These are phyloP conservation scores for Psilocybe cyanescens DNA, from an alignment of 768 basidiomycete species.

Conservation along the genomic window DNA sequence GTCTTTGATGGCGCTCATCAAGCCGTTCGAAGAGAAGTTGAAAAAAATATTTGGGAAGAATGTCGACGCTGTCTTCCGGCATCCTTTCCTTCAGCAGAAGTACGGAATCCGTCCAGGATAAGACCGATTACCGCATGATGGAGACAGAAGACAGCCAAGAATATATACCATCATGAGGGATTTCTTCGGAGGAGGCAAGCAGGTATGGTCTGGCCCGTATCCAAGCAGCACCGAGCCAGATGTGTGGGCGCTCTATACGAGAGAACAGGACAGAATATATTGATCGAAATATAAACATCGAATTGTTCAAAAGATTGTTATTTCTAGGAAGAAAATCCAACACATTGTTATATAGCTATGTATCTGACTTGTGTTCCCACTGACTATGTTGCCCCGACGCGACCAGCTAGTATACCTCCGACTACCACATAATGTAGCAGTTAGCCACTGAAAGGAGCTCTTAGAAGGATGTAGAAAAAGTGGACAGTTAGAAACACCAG, in stretches of 20 bases:
- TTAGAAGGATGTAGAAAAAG: too few species aligned
- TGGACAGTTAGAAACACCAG: too few species aligned
- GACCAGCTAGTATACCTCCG: too few species aligned
- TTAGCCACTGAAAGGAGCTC: too few species aligned
- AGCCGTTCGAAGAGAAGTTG: not conserved
- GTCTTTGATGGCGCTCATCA: not conserved
- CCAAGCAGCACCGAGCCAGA: constrained; percentile 2
- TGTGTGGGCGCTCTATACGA: constrained; percentile 3
- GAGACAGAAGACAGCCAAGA: not conserved
- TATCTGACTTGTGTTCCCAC: too few species aligned
- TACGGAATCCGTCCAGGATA: not conserved
- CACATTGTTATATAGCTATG: too few species aligned
- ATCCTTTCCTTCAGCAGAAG: not conserved
- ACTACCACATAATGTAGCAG: too few species aligned
- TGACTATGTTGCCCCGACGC: too few species aligned
- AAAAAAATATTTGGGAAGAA: not conserved
- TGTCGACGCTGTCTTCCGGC: not conserved
- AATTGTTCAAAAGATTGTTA: not conserved
- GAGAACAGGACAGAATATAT: not conserved
- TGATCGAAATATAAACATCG: not conserved
- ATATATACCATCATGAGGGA: not conserved
- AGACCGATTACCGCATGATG: not conserved
- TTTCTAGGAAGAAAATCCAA: not conserved
- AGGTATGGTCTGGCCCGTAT: not conserved
- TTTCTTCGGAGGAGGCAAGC: not conserved